A percentile compares a stretch with the other conserved stretches of the same genome.
phyloP scores from a whole-genome alignment of 139 green algal species.

The Picochlorum costavermella region DNA sequence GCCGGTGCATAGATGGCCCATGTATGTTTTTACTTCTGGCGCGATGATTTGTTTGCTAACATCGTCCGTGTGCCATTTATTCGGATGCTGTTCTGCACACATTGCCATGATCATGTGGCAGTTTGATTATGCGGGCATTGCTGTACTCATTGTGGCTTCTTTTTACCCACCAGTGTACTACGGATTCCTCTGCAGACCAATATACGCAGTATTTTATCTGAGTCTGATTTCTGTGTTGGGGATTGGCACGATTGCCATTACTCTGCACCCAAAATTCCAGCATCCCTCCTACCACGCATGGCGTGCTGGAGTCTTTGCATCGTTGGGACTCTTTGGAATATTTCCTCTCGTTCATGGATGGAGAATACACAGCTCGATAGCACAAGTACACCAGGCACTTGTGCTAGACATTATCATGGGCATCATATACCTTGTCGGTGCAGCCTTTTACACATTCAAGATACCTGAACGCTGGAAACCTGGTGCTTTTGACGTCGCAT shows the following conservation, averaged over 20 bases:
- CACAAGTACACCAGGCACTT: conserved; percentile 38
- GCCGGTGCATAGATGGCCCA: conserved; percentile 24
- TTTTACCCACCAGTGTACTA: conserved; percentile 94
- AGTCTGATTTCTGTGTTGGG: conserved; percentile 54
- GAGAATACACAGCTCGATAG: conserved; percentile 22
- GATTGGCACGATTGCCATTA: conserved; percentile 51
- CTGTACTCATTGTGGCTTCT: conserved; percentile 86
- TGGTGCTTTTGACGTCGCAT: conserved; percentile 81
- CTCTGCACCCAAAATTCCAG: conserved; percentile 63
- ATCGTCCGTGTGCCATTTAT: conserved; percentile 76
- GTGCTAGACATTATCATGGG: conserved; percentile 75
- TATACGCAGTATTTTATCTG: conserved; percentile 69
- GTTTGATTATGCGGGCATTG: conserved; percentile 93
- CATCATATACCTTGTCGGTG: conserved; percentile 70
- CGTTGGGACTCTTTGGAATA: conserved; percentile 71
- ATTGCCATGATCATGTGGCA: conserved; percentile 62
- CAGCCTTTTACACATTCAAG: conserved; percentile 69
- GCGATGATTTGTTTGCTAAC: conserved; percentile 84
- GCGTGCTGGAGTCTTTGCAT: conserved; percentile 62
- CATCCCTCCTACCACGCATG: conserved; percentile 44
- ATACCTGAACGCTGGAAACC: conserved; percentile 85
- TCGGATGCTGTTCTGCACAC: conserved; percentile 74
- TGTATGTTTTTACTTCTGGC: conserved; percentile 79
- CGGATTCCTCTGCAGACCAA: conserved; percentile 79
- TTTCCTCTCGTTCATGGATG: conserved; percentile 67